Evolutionary conservation across 2,329 filamentous ascomycete genomes (phyloP).

Genomic region (Delphinella strobiligena): DNA sequence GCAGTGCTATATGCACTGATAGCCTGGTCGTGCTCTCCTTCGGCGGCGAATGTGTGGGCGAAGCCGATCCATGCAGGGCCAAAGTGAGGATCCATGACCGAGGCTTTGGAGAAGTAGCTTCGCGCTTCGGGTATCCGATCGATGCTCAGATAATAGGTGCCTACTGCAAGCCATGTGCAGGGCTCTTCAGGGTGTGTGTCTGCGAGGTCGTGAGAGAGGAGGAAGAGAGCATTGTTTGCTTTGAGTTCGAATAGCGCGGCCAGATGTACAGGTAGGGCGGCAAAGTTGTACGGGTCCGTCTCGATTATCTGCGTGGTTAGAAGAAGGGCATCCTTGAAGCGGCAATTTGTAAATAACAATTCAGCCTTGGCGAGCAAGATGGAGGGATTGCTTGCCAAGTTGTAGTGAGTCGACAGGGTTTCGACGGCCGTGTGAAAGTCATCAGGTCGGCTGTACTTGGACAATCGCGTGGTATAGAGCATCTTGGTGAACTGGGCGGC

Average conservation of each 20-base stretch:
- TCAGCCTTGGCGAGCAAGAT: constrained; percentile 83
- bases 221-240: constrained; percentile 77
- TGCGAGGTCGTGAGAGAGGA: constrained; percentile 83
- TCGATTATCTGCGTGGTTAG: constrained; percentile 75
- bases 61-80: constrained; percentile 98
- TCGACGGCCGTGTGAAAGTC: constrained; percentile 79
- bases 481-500: constrained; percentile 89
- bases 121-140: constrained; percentile 85
- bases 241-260: constrained; percentile 81
- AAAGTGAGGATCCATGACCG: constrained; percentile 94
- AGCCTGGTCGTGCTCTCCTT: constrained; percentile 95
- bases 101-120: constrained; percentile 93
- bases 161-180: constrained; percentile 86
- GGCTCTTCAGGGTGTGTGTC: constrained; percentile 86
- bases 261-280: constrained; percentile 79
- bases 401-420: constrained; percentile 87
- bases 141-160: constrained; percentile 85
- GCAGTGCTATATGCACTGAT: constrained; percentile 96
- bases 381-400: constrained; percentile 73
- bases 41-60: constrained; percentile 92
- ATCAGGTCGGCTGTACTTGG: constrained; percentile 82
- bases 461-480: constrained; percentile 89
- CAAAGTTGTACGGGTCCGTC: constrained; percentile 79
- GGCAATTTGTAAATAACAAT: constrained; percentile 85
- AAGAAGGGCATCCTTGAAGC: constrained; percentile 73